Evolutionary conservation across 129 eudicot genomes (phyloP).

Genomic region (Chrysanthemum seticuspe): DNA sequence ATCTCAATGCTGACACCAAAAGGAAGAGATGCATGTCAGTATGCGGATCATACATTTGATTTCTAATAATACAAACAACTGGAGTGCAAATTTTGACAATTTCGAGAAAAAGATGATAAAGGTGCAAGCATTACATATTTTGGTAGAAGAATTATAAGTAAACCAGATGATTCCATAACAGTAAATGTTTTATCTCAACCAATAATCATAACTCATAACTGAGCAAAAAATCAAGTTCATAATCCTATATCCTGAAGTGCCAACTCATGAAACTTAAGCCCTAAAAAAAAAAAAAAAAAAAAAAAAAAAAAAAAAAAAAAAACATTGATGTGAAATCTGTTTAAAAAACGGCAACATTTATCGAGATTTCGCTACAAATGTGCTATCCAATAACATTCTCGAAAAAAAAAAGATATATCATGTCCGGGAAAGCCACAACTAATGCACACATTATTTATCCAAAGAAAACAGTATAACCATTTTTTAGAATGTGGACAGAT

Average conservation of each 20-base stretch:
- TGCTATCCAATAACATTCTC: background rate
- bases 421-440: too few species aligned
- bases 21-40: background rate
- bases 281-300: too few species aligned
- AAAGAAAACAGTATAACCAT: too few species aligned
- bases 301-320: too few species aligned
- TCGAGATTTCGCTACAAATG: background rate
- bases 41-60: background rate
- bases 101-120: background rate
- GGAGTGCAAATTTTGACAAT: background rate
- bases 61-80: background rate
- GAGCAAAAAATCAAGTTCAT: background rate
- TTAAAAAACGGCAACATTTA: too few species aligned
- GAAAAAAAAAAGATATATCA: too few species aligned
- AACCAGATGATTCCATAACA: background rate
- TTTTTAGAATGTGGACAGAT: too few species aligned
- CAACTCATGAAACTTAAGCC: too few species aligned
- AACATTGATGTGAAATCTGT: too few species aligned
- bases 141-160: background rate
- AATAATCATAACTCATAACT: background rate
- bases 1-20: slow-evolving; percentile 61
- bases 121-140: background rate
- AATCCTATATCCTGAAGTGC: background rate
- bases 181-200: background rate
- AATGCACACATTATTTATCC: too few species aligned